Base-by-base conservation (phyloP, 2,329 filamentous ascomycete species). In the Stachybotrys chartarum region DNA sequence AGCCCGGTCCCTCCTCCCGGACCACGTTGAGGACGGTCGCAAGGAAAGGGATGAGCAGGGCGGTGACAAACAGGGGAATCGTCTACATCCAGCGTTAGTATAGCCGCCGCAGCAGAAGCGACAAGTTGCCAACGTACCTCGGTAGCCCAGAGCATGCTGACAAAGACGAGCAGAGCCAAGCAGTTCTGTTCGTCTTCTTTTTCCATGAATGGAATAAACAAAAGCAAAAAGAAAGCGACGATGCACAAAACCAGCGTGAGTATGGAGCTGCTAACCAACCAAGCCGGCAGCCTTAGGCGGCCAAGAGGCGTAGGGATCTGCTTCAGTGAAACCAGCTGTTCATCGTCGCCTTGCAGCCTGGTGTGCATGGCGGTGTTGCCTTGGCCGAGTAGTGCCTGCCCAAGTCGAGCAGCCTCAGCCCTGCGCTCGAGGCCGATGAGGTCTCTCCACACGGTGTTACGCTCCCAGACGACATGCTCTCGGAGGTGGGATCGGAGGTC, bases 341-440 rank as follows among this genome's bases (percentile, higher is more conserved):
- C 81, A 56, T 93, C 90, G 66, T 97, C 94, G 31, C 94, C 94
- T 69, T 97, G 92, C 50, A 94, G 76, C 51, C 89, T 79, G 50
- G 86, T 84, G 54, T 85, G 83, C 7, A 81, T 78, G 31, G 83
- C 82, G 62, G 88, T 86, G 17, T 83, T 82, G 39, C 88, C 87
- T 30, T 83, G 81, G 5, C 92, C 92, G 2, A 97, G 82, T 54
- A 97, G 78, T 1, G 90, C 90, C 60, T 88, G 85, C 24, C 94
- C 94, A 60, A 99, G 81, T 63, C 93, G 94, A 8, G 93, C 93
- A 8, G 94, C 95, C 72, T 97, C 93, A 1, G 91, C 91, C 68
- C 96, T 92, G 24, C 94, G 83, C 75, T 99, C 95, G 63, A 99
- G 93, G 54, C 93, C 94, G 68, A 99, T 99, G 84, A 99, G 94